Evolutionary conservation across 2,329 filamentous ascomycete species (phyloP).

Genomic region (Stromatinia cepivora): DNA sequence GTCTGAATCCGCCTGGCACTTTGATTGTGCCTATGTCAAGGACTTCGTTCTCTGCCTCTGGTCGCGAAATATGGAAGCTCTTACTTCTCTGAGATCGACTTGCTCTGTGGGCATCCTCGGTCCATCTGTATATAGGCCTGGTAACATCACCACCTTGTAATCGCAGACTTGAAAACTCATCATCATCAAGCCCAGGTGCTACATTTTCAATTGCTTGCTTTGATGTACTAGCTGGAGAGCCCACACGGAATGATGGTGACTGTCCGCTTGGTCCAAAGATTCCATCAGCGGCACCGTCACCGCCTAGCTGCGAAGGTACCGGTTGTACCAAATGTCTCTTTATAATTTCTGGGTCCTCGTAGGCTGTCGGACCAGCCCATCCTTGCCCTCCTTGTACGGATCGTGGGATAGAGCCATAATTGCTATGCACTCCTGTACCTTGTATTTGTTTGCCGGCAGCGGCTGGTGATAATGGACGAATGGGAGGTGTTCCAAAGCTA

Average conservation of each 20-base stretch:
- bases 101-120: slow-evolving; percentile 73
- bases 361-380: slow-evolving; percentile 56
- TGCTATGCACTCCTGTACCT: slow-evolving; percentile 57
- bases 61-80: slow-evolving; percentile 79
- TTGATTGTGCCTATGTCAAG: slow-evolving; percentile 89
- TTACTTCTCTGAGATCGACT: slow-evolving; percentile 73
- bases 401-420: slow-evolving; percentile 76
- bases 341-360: slow-evolving; percentile 89
- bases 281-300: slow-evolving; percentile 30
- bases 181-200: slow-evolving; percentile 53
- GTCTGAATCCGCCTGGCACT: slow-evolving; percentile 87
- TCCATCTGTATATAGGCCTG: slow-evolving; percentile 93
- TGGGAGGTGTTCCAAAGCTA: slow-evolving; percentile 65
- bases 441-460: slow-evolving; percentile 46
- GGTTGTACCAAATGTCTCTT: slow-evolving; percentile 83
- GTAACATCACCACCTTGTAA: slow-evolving; percentile 95
- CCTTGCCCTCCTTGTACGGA: slow-evolving; percentile 44
- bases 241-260: slow-evolving; percentile 42
- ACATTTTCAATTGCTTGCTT: slow-evolving; percentile 40
- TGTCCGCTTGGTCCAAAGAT: slow-evolving; percentile 37
- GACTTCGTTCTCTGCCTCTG: slow-evolving; percentile 75
- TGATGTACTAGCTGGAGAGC: slow-evolving; percentile 39
- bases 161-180: slow-evolving; percentile 90
- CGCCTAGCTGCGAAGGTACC: slow-evolving; percentile 48
- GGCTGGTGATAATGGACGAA: slow-evolving; percentile 58